phyloP scores from a whole-genome alignment of 2,329 filamentous ascomycete genomes.

The Mycosphaerella arachidis region DNA sequence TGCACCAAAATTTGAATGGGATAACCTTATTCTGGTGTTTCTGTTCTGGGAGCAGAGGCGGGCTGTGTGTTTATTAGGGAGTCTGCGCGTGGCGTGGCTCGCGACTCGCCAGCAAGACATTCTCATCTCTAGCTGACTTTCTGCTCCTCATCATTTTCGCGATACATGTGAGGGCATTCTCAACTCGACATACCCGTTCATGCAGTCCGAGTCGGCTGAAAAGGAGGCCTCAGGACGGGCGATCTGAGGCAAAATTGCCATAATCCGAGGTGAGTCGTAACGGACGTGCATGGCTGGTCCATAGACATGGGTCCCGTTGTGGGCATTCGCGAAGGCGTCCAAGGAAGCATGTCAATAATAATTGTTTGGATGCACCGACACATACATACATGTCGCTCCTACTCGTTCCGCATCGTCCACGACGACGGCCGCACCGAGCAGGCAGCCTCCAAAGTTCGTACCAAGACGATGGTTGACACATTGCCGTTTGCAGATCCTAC shows the following conservation, averaged over 20 bases:
- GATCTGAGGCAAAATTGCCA: background rate
- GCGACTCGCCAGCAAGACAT: background rate
- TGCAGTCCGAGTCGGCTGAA: background rate
- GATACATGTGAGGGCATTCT: background rate
- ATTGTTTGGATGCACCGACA: background rate
- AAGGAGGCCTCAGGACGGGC: background rate
- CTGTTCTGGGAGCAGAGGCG: background rate
- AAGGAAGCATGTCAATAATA: too few species aligned
- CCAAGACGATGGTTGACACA: background rate
- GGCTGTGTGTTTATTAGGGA: background rate
- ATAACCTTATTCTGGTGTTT: background rate
- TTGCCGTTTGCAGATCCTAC: slow-evolving; percentile 1
- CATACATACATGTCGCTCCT: background rate
- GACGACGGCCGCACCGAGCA: background rate
- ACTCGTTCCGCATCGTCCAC: background rate
- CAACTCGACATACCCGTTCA: background rate
- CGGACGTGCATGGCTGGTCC: background rate
- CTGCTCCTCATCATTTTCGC: background rate
- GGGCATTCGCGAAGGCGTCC: background rate
- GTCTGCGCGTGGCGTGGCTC: background rate
- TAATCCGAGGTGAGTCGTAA: background rate
- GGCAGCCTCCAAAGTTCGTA: background rate
- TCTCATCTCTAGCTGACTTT: too few species aligned
- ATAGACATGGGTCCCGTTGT: background rate
- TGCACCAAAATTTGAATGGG: background rate